phyloP scores from a whole-genome alignment of 1,139 yeast species.

The Nadsonia starkeyi-henricii region DNA sequence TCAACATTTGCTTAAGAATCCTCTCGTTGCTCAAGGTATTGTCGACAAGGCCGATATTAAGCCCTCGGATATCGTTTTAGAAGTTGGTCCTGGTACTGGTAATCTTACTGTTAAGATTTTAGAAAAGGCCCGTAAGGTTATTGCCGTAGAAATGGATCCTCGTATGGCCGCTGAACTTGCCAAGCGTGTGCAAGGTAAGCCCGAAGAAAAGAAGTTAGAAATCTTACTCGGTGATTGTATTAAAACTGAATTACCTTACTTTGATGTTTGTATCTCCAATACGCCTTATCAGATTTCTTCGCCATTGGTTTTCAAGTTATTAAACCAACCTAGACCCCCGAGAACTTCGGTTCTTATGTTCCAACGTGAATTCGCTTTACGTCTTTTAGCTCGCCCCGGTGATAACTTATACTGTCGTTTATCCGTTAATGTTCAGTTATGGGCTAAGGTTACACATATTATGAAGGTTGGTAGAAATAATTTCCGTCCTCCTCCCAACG shows the following conservation, averaged over 20 bases:
- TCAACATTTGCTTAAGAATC: conserved; percentile 92
- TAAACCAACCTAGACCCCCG: conserved; percentile 88
- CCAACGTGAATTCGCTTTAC: conserved; percentile 90
- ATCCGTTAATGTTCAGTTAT: conserved; percentile 95
- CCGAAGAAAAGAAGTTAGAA: conserved; percentile 80
- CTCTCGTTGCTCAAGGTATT: conserved; percentile 92
- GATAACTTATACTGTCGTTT: conserved; percentile 83
- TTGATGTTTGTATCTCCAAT: conserved; percentile 90
- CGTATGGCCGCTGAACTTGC: conserved; percentile 98
- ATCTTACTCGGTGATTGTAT: conserved; percentile 90
- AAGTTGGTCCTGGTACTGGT: conserved; percentile 99
- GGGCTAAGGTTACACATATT: conserved; percentile 96
- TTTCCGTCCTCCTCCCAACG: conserved; percentile 97
- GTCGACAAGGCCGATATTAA: conserved; percentile 90
- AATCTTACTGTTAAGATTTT: conserved; percentile 84
- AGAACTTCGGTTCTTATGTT: conserved; percentile 93
- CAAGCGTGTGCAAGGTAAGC: conserved; percentile 93
- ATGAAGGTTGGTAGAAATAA: conserved; percentile 97
- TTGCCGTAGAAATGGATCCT: conserved; percentile 97
- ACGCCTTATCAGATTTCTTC: conserved; percentile 97
- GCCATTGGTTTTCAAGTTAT: conserved; percentile 82
- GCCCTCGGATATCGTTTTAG: conserved; percentile 86
- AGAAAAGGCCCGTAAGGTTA: conserved; percentile 81
- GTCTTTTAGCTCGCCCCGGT: conserved; percentile 90
- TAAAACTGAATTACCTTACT: conserved; percentile 89